Percentiles rank a stretch among this genome's conserved stretches.
Evolutionary conservation across 2,329 filamentous ascomycete species (phyloP).

Genomic region (Ceratocystiopsis minuta): DNA sequence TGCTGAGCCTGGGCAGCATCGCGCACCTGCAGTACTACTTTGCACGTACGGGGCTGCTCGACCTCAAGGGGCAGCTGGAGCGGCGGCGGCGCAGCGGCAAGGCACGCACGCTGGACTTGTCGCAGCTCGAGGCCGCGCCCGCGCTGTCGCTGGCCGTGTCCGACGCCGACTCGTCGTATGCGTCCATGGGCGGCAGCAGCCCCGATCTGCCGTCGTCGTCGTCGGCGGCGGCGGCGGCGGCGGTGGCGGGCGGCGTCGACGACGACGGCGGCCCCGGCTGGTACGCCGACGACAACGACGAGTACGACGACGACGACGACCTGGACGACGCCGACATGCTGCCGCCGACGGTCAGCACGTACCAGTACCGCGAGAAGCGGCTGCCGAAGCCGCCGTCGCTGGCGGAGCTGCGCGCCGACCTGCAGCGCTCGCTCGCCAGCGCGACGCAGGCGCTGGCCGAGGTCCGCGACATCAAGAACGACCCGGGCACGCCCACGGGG

Average conservation of each 20-base stretch:
- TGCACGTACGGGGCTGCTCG: slow-evolving; percentile 77
- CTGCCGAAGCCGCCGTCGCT: slow-evolving; percentile 73
- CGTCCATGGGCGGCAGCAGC: slow-evolving; percentile 38
- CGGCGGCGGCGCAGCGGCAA: slow-evolving; percentile 40
- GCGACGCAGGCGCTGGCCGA: slow-evolving; percentile 51
- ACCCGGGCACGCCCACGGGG: not conserved
- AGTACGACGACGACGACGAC: slow-evolving; percentile 32
- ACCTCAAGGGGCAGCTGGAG: slow-evolving; percentile 76
- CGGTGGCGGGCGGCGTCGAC: slow-evolving; percentile 21
- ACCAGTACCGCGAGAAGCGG: slow-evolving; percentile 67
- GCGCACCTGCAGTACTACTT: slow-evolving; percentile 98
- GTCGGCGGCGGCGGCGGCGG: slow-evolving; percentile 14
- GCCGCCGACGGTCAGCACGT: slow-evolving; percentile 93
- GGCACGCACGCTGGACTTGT: slow-evolving; percentile 39
- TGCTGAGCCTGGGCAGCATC: slow-evolving; percentile 91
- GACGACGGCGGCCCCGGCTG: slow-evolving; percentile 11
- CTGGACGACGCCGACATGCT: slow-evolving; percentile 62
- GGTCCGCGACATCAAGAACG: slow-evolving; percentile 22
- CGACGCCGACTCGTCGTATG: slow-evolving; percentile 41
- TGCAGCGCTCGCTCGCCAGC: slow-evolving; percentile 51
- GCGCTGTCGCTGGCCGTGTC: slow-evolving; percentile 11
- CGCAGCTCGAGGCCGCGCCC: slow-evolving; percentile 25
- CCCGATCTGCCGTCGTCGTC: slow-evolving; percentile 30
- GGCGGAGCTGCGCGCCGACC: slow-evolving; percentile 49
- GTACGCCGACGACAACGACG: slow-evolving; percentile 18